Conservation (phyloP, 2,329 filamentous ascomycete species). For the Rutstroemia sp. region DNA sequence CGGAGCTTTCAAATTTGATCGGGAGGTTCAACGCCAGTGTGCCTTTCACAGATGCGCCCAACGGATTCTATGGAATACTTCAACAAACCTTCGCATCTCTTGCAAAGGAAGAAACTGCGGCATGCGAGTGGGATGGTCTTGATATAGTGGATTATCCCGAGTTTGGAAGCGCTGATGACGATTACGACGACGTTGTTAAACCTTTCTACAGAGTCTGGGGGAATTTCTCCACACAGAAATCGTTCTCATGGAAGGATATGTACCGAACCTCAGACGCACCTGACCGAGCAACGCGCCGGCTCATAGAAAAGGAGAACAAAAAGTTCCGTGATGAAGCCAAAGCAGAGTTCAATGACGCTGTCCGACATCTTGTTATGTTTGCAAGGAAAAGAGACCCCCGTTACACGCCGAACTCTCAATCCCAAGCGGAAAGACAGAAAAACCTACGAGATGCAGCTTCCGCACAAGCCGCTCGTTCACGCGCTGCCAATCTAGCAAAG, state of each 20-base stretch:
- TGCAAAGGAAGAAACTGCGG: conserved; percentile 70
- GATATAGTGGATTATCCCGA: conserved; percentile 63
- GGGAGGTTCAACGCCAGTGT: conserved; percentile 71
- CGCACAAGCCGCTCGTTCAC: conserved; percentile 75
- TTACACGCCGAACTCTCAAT: conserved; percentile 69
- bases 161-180: conserved; percentile 71
- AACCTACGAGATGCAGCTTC: conserved; percentile 68
- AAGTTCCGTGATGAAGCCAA: conserved; percentile 74
- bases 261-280: conserved; percentile 80
- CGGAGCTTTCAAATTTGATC: conserved; percentile 72
- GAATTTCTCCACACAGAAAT: conserved; percentile 75
- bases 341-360: conserved; percentile 86
- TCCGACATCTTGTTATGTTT: conserved; percentile 78
- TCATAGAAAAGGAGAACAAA: conserved; percentile 95
- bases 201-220: conserved; percentile 78
- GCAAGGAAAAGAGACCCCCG: conserved; percentile 87
- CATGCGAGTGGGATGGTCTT: conserved; percentile 59
- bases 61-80: conserved; percentile 79
- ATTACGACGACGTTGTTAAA: conserved; percentile 68
- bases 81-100: conserved; percentile 72
- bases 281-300: conserved; percentile 70
- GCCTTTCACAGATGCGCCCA: conserved; percentile 71
- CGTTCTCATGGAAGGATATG: conserved; percentile 82
- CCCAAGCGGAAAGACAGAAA: conserved; percentile 73
- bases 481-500: conserved; percentile 74